Percentiles rank a stretch among this genome's conserved stretches.
Conservation (phyloP, 345 rosid species). For the Pugionium dolabratum region DNA sequence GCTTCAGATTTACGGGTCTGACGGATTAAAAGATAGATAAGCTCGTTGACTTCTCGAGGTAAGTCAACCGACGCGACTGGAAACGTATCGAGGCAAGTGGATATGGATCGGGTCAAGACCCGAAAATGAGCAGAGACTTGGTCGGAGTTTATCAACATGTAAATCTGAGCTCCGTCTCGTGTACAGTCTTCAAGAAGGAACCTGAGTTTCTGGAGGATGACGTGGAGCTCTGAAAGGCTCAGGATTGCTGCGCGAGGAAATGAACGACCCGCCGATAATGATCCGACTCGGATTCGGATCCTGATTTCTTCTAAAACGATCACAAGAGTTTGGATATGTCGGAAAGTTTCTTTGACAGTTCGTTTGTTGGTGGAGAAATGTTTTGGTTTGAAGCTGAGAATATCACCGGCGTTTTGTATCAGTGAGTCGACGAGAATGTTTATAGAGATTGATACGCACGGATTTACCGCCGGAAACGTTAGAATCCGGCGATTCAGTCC, state of each 20-base stretch:
- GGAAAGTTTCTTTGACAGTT: slow-evolving; percentile 52
- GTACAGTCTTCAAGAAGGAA: slow-evolving; percentile 64
- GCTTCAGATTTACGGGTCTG: slow-evolving; percentile 58
- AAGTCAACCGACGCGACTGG: slow-evolving; percentile 48
- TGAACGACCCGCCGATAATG: slow-evolving; percentile 6
- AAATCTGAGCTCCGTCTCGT: slow-evolving; percentile 57
- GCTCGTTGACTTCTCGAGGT: slow-evolving; percentile 56
- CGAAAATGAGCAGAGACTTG: slow-evolving; percentile 56
- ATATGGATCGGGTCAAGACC: slow-evolving; percentile 49
- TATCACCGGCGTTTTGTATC: slow-evolving; percentile 43
- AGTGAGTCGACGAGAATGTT: slow-evolving; percentile 57
- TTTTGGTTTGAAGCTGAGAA: slow-evolving; percentile 47
- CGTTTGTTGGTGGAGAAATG: slow-evolving; percentile 50
- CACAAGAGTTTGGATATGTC: slow-evolving; percentile 51
- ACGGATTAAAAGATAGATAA: slow-evolving; percentile 46
- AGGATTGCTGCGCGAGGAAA: slow-evolving; percentile 42
- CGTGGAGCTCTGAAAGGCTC: slow-evolving; percentile 70
- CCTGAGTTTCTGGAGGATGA: slow-evolving; percentile 59
- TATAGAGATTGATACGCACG: slow-evolving; percentile 50
- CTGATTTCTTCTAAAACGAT: slow-evolving; percentile 55
- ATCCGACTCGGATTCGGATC: slow-evolving; percentile 30
- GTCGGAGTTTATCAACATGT: slow-evolving; percentile 61
- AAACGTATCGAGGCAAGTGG: slow-evolving; percentile 60
- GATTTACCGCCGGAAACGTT: slow-evolving; percentile 62
- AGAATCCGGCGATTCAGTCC: slow-evolving; percentile 63